These are phyloP conservation scores for Rubroboletus satanas DNA, from an alignment of 768 basidiomycete species.

Conservation along the genomic window DNA sequence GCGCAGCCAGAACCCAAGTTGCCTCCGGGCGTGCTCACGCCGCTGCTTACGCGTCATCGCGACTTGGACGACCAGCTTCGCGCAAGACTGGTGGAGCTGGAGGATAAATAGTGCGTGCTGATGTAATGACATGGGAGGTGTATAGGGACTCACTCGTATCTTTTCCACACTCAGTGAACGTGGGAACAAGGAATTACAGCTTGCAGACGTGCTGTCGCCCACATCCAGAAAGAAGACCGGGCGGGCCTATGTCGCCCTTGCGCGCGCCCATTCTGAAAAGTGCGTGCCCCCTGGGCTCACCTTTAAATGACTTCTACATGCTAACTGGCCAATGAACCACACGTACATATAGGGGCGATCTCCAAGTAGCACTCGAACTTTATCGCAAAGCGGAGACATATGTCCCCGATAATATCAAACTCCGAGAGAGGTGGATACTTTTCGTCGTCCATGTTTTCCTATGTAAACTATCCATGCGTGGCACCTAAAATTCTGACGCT, in stretches of 20 bases:
- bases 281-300: slow-evolving; percentile 31
- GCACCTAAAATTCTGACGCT: slow-evolving; percentile 40
- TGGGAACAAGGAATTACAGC: slow-evolving; percentile 55
- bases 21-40: slow-evolving; percentile 48
- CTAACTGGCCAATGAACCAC: background rate
- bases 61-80: slow-evolving; percentile 69
- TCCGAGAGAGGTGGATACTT: slow-evolving; percentile 84
- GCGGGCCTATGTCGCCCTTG: slow-evolving; percentile 78
- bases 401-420: slow-evolving; percentile 81
- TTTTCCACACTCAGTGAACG: slow-evolving; percentile 43
- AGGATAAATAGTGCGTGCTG: slow-evolving; percentile 64
- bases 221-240: slow-evolving; percentile 79
- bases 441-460: slow-evolving; percentile 64
- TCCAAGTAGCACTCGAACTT: slow-evolving; percentile 74
- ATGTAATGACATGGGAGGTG: background rate
- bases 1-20: slow-evolving; percentile 16
- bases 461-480: slow-evolving; percentile 44
- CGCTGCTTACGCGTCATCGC: slow-evolving; percentile 58
- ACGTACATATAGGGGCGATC: slow-evolving; percentile 54
- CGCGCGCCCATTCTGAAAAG: slow-evolving; percentile 79
- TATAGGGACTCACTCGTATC: slow-evolving; percentile 14
- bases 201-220: slow-evolving; percentile 64
- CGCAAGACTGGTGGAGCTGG: slow-evolving; percentile 60
- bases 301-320: background rate
- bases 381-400: slow-evolving; percentile 80